Evolutionary conservation across 2,329 filamentous ascomycete genomes (phyloP), one percentile per base, ranked within the genome.

Genomic region (Hortaea sp.): DNA sequence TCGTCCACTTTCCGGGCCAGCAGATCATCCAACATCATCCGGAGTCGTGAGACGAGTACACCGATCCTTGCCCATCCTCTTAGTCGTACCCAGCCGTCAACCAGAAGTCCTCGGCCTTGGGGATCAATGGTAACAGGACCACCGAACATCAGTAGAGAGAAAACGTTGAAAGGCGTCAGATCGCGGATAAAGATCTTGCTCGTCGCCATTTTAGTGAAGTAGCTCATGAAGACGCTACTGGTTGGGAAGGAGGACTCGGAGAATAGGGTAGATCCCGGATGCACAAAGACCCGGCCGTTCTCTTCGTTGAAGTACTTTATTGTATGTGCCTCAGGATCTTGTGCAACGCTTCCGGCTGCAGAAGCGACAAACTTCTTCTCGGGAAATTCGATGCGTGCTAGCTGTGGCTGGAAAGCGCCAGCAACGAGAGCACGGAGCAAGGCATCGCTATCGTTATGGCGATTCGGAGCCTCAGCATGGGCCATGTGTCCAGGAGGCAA

Each of bases 41-140:
- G 76, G 54, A 98, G 67, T 51, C 90, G 75, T 40, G 84, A 85
- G 2, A 95, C 84, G 55, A 98, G 66, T 9, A 97, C 90, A 29
- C 90, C 92, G 52, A 98, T 92, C 41, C 92, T 78, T 1, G 92
- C 90, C 92, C 92, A 98, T 1, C 92, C 92, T 27, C 88, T 77
- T 30, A 98, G 69, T 32, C 78, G 66, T 31, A 97, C 71, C 92
- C 90, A 97, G 43, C 87, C 88, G 66, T 97, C 92, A 3, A 98
- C 86, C 3, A 95, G 71, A 12, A 98, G 69, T 0, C 92, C 92
- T 20, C 89, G 75, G 5, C 90, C 90, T 39, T 88, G 71, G 0
- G 88, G 94, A 66, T 97, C 92, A 3, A 97, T 78, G 49, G 81
- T 79, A 43, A 97, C 88, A 1, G 79, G 74, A 0, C 92, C 92